Evolutionary conservation across 1,284 basidiomycete genomes (phyloP), one percentile per base, ranked within the genome.

Genomic region (Anthracocystis setariae): DNA sequence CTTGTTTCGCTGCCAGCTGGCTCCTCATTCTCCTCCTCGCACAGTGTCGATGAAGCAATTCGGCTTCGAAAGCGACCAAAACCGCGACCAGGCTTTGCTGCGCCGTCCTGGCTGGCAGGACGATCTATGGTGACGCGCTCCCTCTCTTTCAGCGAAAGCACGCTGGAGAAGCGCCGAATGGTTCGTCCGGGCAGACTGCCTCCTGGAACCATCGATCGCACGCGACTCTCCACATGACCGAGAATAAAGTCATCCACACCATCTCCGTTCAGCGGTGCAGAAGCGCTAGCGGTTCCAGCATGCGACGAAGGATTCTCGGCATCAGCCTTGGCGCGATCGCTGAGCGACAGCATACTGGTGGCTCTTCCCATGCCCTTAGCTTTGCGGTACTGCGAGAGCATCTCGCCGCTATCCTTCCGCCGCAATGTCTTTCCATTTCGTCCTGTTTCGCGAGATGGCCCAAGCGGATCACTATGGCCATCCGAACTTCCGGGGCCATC

Each of bases 301-400:
- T 54, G 59, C 27, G 33, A 50, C 12, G 46, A 3, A 0, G 46
- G 38, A 9, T 39, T 32, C 17, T 62, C 51, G 13, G 69, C 69
- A 38, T 66, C 63, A 9, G 63, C 59, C 40, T 67, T 72, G 46
- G 69, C 68, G 8, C 54, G 51, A 2, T 56, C 50, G 56, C 53
- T 72, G 44, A 73, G 54, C 42, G 58, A 64, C 21, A 68, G 52
- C 70, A 73, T 64, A 45, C 70, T 73, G 8, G 60, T 69, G 20
- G 70, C 65, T 13, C 70, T 33, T 2, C 64, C 65, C 60, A 75
- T 67, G 35, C 63, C 74, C 23, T 67, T 67, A 2, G 64, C 46
- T 42, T 71, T 74, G 35, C 80, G 75, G 47, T 80, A 82, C 57
- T 79, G 77, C 35, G 76, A 77, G 10, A 80, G 69, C 55, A 76